Base-by-base conservation (phyloP, 495 filamentous ascomycete species). In the Neurospora sublineolata region DNA sequence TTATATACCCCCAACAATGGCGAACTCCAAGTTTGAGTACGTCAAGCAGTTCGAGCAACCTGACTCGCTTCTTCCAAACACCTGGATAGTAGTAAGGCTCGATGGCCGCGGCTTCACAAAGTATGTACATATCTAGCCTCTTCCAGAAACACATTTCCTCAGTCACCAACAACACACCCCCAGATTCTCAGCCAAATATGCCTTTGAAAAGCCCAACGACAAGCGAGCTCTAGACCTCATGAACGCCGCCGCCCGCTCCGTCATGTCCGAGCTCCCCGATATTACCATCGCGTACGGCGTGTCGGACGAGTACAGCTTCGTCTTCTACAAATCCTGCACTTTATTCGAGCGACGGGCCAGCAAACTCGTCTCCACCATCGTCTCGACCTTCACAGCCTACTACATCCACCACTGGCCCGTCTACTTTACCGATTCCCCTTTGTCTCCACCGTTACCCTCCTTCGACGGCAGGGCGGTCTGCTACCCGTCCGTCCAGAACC, bases 271-370 rank as follows among this genome's bases (percentile, higher is more conserved):
- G 41, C 79, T 97, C 3, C 89, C 92, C 12, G 94, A 99, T 77
- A 87, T 97, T 41, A 86, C 87, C 14, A 89, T 97, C 74, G 93
- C 90, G 1, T 99, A 97, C 74, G 95, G 95, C 8, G 88, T 95
- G 69, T 97, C 93, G 76, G 95, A 99, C 77, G 95, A 99, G 79
- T 98, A 88, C 77, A 95, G 93, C 77, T 99, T 99, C 77, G 88
- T 97, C 37, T 92, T 97, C 67, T 90, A 94, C 77, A 93, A 93
- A 72, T 86, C 84, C 4, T 92, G 89, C 75, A 82, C 85, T 52
- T 85, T 99, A 6, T 99, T 98, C 71, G 94, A 97, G 76, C 87
- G 95, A 64, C 89, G 95, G 12, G 88, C 87, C 72, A 93, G 92
- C 73, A 99, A 99, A 81, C 85, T 99, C 11, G 88, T 93, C 3